Evolutionary conservation across 2,329 filamentous ascomycete species (phyloP), one percentile per base, ranked within the genome.

Genomic region (Passalora sequoiae): DNA sequence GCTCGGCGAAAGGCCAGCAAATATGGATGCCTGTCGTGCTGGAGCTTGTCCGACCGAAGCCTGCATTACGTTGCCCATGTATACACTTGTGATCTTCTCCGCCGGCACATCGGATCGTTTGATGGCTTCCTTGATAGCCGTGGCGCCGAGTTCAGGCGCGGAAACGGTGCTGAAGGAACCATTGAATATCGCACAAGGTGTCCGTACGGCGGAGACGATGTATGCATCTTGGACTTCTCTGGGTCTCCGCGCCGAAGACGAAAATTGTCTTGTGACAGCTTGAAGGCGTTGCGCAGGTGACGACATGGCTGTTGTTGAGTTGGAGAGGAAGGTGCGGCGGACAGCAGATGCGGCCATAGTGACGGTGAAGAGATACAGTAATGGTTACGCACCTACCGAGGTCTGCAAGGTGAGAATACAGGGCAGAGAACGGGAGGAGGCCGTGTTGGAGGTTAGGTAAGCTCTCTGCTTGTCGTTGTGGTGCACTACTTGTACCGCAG

Each of bases 21-120:
- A 91, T 47, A 97, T 84, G 53, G 80, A 73, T 8, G 92, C 92
- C 70, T 98, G 92, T 37, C 92, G 81, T 16, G 92, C 91, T 2
- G 92, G 92, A 0, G 92, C 80, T 69, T 98, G 92, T 33, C 92
- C 92, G 4, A 92, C 77, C 13, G 78, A 78, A 32, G 77, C 91
- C 66, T 89, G 83, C 29, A 97, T 76, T 7, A 97, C 92, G 60
- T 96, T 94, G 63, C 92, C 92, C 86, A 97, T 94, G 72, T 97
- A 97, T 12, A 97, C 88, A 68, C 94, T 86, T 51, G 83, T 85
- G 60, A 97, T 87, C 63, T 84, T 85, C 24, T 83, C 80, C 40
- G 80, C 66, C 1, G 92, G 89, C 5, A 97, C 77, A 53, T 81
- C 83, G 40, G 89, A 94, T 68, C 92, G 94, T 56, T 83, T 78